Evolutionary conservation across 140 eudicot species (phyloP).

Genomic region (Bidens hawaiensis): DNA sequence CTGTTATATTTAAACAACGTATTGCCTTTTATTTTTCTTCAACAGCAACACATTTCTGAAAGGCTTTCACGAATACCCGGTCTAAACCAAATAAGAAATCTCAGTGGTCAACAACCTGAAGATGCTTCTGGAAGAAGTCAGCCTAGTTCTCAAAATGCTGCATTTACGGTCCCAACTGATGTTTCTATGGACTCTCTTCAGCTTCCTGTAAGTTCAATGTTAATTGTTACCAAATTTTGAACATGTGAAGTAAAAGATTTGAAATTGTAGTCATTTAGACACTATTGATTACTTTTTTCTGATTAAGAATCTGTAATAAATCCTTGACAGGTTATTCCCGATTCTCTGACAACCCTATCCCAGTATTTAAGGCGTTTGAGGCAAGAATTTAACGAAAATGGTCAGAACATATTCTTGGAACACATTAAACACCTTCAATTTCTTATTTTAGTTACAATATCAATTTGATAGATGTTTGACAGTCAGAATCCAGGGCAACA

Average conservation of each 20-base stretch:
- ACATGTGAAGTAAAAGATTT: no score
- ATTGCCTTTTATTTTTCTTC: background rate
- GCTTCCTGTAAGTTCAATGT: slow-evolving; percentile 42
- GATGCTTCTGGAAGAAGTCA: slow-evolving; percentile 41
- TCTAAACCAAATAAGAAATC: slow-evolving; percentile 35
- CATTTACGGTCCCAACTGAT: slow-evolving; percentile 32
- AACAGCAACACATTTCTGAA: slow-evolving; percentile 52
- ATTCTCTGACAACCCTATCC: slow-evolving; percentile 73
- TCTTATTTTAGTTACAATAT: background rate
- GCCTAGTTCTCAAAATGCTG: slow-evolving; percentile 21
- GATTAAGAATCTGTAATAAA: background rate
- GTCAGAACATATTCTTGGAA: slow-evolving; percentile 34
- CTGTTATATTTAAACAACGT: background rate
- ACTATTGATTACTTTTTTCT: background rate
- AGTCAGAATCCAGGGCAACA: slow-evolving; percentile 40
- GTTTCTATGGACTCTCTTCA: slow-evolving; percentile 45
- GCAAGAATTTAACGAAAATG: slow-evolving; percentile 51
- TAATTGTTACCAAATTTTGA: no score
- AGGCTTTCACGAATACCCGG: slow-evolving; percentile 45
- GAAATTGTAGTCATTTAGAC: background rate
- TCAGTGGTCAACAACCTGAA: slow-evolving; percentile 41
- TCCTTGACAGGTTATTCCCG: slow-evolving; percentile 64
- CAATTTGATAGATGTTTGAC: slow-evolving; percentile 21
- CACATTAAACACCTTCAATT: background rate
- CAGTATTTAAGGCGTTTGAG: slow-evolving; percentile 61